A percentile compares a stretch with the other conserved stretches of the same genome.
phyloP scores from a whole-genome alignment of 2,329 filamentous ascomycete genomes.

The Pseudogymnoascus sp. region DNA sequence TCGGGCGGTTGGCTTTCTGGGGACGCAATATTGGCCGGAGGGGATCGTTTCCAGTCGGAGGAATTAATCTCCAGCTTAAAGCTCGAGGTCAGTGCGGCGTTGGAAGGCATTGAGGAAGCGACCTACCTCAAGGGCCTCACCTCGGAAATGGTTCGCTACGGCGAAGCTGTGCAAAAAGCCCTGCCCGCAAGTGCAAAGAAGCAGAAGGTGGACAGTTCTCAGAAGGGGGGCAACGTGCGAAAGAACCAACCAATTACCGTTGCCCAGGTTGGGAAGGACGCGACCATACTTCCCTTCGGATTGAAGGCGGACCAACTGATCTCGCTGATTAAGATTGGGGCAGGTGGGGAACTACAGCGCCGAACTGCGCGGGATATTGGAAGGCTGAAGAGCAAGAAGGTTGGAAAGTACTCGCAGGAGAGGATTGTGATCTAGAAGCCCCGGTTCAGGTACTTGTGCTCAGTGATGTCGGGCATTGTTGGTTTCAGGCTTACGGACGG shows the following conservation, averaged over 20 bases:
- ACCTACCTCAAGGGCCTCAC: slow-evolving; percentile 57
- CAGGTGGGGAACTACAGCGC: slow-evolving; percentile 62
- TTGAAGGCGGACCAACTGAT: slow-evolving; percentile 52
- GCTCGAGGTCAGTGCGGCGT: slow-evolving; percentile 61
- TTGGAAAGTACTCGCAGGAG: slow-evolving; percentile 78
- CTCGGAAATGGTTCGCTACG: slow-evolving; percentile 59
- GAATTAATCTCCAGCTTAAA: slow-evolving; percentile 60
- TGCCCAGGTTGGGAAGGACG: slow-evolving; percentile 38
- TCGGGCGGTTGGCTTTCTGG: slow-evolving; percentile 67
- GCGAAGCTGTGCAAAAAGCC: slow-evolving; percentile 28
- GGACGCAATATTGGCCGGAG: slow-evolving; percentile 42
- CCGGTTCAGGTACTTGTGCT: not conserved
- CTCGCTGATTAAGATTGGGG: slow-evolving; percentile 51
- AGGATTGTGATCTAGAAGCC: slow-evolving; percentile 55
- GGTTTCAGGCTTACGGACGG: not conserved
- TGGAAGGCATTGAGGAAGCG: slow-evolving; percentile 66
- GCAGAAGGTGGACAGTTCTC: slow-evolving; percentile 20
- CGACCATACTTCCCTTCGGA: slow-evolving; percentile 60
- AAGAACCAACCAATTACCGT: slow-evolving; percentile 40
- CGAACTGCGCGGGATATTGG: slow-evolving; percentile 68
- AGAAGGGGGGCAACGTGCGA: slow-evolving; percentile 21
- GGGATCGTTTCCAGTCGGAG: slow-evolving; percentile 45
- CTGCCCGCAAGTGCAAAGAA: slow-evolving; percentile 21
- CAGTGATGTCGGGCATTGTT: slow-evolving; percentile 7
- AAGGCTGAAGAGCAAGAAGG: slow-evolving; percentile 68